Percentiles rank a stretch among this genome's conserved stretches.
These are phyloP conservation scores for Aspergillus sp. DNA, from an alignment of 2,329 filamentous ascomycete genomes.

Conservation along the genomic window DNA sequence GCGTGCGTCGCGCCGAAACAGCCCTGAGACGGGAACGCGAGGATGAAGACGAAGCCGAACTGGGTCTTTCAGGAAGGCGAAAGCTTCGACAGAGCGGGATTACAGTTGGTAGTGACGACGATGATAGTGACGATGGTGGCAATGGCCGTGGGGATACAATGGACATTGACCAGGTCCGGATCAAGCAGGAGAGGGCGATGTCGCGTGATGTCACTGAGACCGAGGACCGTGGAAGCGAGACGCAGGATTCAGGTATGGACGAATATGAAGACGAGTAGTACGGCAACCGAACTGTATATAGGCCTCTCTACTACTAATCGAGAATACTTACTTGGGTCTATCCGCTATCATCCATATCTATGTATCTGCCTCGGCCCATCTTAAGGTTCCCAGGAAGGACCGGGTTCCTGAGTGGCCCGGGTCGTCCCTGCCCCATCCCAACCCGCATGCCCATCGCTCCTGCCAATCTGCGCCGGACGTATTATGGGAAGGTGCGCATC, in stretches of 20 bases:
- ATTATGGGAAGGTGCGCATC: background rate
- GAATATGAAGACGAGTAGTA: background rate
- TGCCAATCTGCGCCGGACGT: background rate
- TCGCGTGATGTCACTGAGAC: slow-evolving; percentile 7
- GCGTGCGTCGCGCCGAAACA: slow-evolving; percentile 37
- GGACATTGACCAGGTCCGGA: slow-evolving; percentile 11
- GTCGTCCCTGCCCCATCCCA: background rate
- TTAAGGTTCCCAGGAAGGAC: no score
- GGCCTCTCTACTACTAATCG: background rate
- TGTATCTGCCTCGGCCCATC: background rate
- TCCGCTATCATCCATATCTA: background rate
- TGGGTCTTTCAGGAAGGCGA: slow-evolving; percentile 10
- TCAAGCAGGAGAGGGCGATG: slow-evolving; percentile 20
- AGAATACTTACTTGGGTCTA: background rate
- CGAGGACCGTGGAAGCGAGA: background rate
- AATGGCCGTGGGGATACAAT: background rate
- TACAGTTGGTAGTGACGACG: slow-evolving; percentile 31
- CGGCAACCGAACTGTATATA: background rate
- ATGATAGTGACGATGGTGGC: background rate
- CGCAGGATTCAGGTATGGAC: background rate
- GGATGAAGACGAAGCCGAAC: slow-evolving; percentile 30
- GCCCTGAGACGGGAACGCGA: slow-evolving; percentile 27
- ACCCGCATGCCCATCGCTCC: background rate
- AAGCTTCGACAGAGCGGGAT: slow-evolving; percentile 25
- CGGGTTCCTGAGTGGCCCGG: background rate